A percentile compares a stretch with the other conserved stretches of the same genome.
These are phyloP conservation scores for Coniochaeta hoffmannii DNA, from an alignment of 2,329 filamentous ascomycete genomes.

Conservation along the genomic window DNA sequence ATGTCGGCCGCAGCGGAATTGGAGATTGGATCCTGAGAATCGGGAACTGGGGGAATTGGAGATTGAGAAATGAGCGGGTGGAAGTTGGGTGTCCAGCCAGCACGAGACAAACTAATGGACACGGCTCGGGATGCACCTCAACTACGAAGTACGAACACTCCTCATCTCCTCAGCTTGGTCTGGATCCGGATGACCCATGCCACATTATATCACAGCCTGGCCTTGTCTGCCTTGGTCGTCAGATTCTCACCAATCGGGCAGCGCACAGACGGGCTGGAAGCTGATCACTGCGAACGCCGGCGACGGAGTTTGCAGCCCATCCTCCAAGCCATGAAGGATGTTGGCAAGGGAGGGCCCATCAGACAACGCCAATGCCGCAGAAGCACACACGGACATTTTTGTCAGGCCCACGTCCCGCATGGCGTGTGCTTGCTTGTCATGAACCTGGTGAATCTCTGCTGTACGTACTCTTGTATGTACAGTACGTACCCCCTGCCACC, in stretches of 20 bases:
- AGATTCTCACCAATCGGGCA: not conserved
- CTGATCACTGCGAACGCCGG: not conserved
- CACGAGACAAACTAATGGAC: not conserved
- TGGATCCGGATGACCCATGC: not conserved
- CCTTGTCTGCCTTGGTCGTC: not conserved
- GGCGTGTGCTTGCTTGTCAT: not conserved
- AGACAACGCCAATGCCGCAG: slow-evolving; percentile 2
- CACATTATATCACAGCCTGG: not conserved
- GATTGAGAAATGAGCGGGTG: not conserved
- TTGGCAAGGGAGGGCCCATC: not conserved
- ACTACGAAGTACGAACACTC: not conserved
- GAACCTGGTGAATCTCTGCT: not conserved
- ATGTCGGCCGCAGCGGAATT: slow-evolving; percentile 1
- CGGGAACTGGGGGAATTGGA: not conserved
- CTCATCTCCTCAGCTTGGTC: not conserved
- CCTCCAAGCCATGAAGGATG: not conserved
- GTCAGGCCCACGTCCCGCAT: not conserved
- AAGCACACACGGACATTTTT: slow-evolving; percentile 4
- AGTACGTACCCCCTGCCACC: too few relatives aligned
- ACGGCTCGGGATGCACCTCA: slow-evolving; percentile 2
- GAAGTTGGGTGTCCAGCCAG: not conserved
- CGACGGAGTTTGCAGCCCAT: slow-evolving; percentile 1
- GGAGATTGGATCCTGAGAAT: not conserved
- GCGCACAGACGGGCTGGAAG: slow-evolving; percentile 1
- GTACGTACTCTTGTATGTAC: not conserved